These are phyloP conservation scores for Suillus weaverae DNA, from an alignment of 768 basidiomycete genomes.

Conservation along the genomic window DNA sequence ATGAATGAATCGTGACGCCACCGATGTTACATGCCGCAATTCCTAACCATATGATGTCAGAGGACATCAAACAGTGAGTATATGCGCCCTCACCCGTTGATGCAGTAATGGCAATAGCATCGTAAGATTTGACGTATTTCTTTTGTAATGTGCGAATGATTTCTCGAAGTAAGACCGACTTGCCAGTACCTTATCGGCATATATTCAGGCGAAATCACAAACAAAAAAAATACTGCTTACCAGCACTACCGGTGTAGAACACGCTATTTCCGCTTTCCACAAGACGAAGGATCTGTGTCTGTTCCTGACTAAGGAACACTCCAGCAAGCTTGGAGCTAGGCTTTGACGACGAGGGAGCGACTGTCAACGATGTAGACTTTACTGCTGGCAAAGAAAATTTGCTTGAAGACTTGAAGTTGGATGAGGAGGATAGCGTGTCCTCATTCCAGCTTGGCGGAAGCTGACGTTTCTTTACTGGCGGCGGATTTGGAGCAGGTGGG, in stretches of 20 bases:
- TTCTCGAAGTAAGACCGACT: constrained; percentile 91
- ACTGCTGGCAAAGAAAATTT: constrained; percentile 14
- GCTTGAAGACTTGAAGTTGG: constrained; percentile 31
- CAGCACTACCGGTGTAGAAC: constrained; percentile 98
- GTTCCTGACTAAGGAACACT: constrained; percentile 80
- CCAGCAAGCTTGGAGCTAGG: constrained; percentile 30
- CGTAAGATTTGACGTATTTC: constrained; percentile 50
- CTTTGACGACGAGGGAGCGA: constrained; percentile 10
- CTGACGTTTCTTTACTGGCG: constrained; percentile 52
- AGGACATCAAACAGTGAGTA: background rate
- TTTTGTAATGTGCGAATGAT: constrained; percentile 77
- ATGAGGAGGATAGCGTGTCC: constrained; percentile 36
- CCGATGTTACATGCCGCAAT: constrained; percentile 99
- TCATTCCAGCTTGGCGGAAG: constrained; percentile 53
- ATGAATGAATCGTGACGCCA: constrained; percentile 93
- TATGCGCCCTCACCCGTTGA: constrained; percentile 66
- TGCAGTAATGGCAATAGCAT: constrained; percentile 91
- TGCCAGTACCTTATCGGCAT: constrained; percentile 79
- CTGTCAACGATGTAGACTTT: constrained; percentile 11
- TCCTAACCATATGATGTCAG: constrained; percentile 39
- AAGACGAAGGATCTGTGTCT: constrained; percentile 77
- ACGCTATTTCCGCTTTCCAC: constrained; percentile 73
- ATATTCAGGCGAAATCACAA: constrained; percentile 22
- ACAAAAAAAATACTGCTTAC: too few species aligned
- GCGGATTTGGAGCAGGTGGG: constrained; percentile 19